Percentiles rank a stretch among this genome's conserved stretches.
Evolutionary conservation across 2,329 filamentous ascomycete genomes (phyloP).

Genomic region (Aureobasidium namibiae): DNA sequence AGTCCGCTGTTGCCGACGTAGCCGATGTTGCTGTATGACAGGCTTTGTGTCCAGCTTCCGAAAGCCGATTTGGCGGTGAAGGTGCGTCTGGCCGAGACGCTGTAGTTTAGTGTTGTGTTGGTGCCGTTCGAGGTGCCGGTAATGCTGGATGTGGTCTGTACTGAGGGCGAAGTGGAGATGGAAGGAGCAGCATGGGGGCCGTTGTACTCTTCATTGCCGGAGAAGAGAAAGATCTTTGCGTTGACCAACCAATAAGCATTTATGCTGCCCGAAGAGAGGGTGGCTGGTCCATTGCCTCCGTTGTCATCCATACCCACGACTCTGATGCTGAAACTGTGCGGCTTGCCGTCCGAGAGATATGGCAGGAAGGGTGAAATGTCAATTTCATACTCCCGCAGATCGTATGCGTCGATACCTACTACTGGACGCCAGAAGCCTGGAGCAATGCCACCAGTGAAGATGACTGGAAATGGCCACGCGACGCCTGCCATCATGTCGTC

Average conservation of each 20-base stretch:
- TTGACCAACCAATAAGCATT: conserved; percentile 67
- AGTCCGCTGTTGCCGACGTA: conserved; percentile 46
- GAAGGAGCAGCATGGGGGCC: background rate
- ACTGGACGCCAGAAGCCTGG: conserved; percentile 71
- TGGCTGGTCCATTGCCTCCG: conserved; percentile 35
- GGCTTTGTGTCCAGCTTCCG: conserved; percentile 51
- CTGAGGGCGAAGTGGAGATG: background rate
- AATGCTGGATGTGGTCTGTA: background rate
- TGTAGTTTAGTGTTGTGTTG: conserved; percentile 50
- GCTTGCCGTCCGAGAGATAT: conserved; percentile 54
- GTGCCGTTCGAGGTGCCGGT: conserved; percentile 34
- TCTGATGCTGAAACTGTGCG: conserved; percentile 60
- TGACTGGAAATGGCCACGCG: conserved; percentile 72
- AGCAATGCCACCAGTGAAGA: conserved; percentile 74
- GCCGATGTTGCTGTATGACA: conserved; percentile 49
- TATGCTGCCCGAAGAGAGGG: conserved; percentile 46
- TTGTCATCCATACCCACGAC: conserved; percentile 58
- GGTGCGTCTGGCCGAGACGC: conserved; percentile 46
- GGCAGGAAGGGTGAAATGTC: conserved; percentile 73
- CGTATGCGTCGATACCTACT: conserved; percentile 70
- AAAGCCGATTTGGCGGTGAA: conserved; percentile 48
- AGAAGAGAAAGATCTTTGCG: conserved; percentile 45
- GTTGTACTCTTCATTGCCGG: background rate
- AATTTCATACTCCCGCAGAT: conserved; percentile 71
- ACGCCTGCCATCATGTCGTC: conserved; percentile 66